phyloP scores from a whole-genome alignment of 306 rosid species.

The Trifolium repens region DNA sequence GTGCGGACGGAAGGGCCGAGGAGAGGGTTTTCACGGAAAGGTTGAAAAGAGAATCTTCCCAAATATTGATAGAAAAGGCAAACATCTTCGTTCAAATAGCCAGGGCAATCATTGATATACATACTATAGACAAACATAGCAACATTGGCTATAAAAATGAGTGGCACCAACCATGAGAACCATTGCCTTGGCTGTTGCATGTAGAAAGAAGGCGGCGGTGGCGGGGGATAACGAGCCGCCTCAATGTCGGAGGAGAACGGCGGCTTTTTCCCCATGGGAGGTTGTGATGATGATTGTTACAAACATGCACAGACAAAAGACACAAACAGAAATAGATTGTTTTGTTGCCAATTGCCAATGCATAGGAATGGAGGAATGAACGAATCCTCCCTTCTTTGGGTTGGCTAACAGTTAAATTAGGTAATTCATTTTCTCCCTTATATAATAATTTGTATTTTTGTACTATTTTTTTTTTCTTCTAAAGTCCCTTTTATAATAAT shows the following conservation, averaged over 20 bases:
- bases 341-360: conserved; percentile 40
- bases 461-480: background rate
- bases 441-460: background rate
- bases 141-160: conserved; percentile 54
- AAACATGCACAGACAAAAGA: conserved; percentile 28
- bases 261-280: conserved; percentile 62
- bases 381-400: conserved; percentile 32
- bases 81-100: background rate
- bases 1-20: conserved; percentile 70
- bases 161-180: conserved; percentile 77
- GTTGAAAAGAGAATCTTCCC: conserved; percentile 78
- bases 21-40: conserved; percentile 70
- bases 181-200: conserved; percentile 55
- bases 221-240: conserved; percentile 50
- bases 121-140: conserved; percentile 60
- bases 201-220: conserved; percentile 50
- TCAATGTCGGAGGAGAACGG: conserved; percentile 56
- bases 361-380: conserved; percentile 22
- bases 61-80: conserved; percentile 54
- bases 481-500: background rate
- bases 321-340: conserved; percentile 24
- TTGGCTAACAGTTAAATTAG: conserved; percentile 55
- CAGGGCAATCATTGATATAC: conserved; percentile 78
- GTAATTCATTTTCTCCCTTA: conserved; percentile 53
- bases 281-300: conserved; percentile 16